Base-by-base conservation (phyloP, 495 filamentous ascomycete genomes). In the Penicillium tannophilum region DNA sequence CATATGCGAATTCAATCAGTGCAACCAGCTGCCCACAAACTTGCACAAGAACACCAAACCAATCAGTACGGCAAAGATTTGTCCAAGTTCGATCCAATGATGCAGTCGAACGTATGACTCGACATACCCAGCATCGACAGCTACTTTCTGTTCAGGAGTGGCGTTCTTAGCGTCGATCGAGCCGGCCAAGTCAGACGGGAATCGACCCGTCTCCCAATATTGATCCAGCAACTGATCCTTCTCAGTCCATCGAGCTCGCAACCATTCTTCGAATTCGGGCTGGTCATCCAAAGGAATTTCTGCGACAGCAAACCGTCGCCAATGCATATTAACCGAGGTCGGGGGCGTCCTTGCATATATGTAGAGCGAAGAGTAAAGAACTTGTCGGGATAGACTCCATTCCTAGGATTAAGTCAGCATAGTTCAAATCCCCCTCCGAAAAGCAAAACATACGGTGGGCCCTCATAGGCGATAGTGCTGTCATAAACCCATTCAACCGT, bases 291-390 rank as follows among this genome's bases (percentile, higher is more conserved):
- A 61, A n/a, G 86, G 86, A 33, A 89, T 86, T 4, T 77, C 71
- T 12, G 79, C 70, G 24, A 88, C 66, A 14, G 76, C 65, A 61
- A 86, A 88, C 17, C 86, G 78, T 44, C 86, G 76, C 86, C 86
- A 89, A 69, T 88, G 79, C 83, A 89, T 85, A 62, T 88, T 88
- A 52, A 89, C 85, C 7, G 83, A 88, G 52, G 84, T 88, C 20
- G 86, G 86, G 84, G 83, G n/a, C 84, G 79, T 36, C 86, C 86
- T 70, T 88, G 81, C 14, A 85, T 72, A 59, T 84, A 88, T 43
- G 82, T 85, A 16, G 80, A 81, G 30, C 84, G 81, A 3, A 89
- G 80, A 6, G 84, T 88, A 69, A 87, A 89, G 59, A 86, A 78
- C 57, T 87, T 85, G 65, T 88, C 85, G 30, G 84, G 85, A 55